Base-by-base conservation (phyloP, 352 stramenopile genomes). In the Achlya hypogyna region DNA sequence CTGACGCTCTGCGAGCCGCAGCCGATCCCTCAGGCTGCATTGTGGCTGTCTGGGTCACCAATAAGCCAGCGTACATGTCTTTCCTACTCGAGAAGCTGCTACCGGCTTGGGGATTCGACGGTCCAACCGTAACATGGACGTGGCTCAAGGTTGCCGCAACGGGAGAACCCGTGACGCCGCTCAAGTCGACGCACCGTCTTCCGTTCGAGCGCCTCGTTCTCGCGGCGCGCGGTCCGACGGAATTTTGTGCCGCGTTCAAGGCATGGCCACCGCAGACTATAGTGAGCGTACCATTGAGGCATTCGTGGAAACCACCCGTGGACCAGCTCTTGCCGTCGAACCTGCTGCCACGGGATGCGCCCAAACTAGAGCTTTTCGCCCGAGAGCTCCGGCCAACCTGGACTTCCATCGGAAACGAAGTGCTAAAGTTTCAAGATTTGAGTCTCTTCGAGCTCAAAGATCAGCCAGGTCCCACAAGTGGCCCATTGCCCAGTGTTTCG, bases 241-340 rank as follows among this genome's bases (percentile, higher is more conserved):
- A 34, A 12, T 54, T 34, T 54, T 34, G 29, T 14, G 59, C 52
- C 0, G 40, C 38, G 29, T 47, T 69, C 9, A 35, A 70, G 16
- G 23, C 29, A 49, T 54, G 89, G 25, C 42, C n/a, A 1, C 71
- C 72, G 0, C 72, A 76, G 65, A 71, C 87, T n/a, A 63, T 88
- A 12, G 59, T 85, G 34, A 88, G 79, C 51, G 74, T 88, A n/a
- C 83, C 83, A 20, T 62, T 89, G 52, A 81, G 81, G 0, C 83
- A 91, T 53, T 91, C 83, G 12, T 89, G 81, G 83, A 91, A 91
- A 53, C 83, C 83, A 12, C 83, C 83, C 14, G 76, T 78, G 0
- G 78, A 88, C 45, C 70, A 72, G 12, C 85, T 88, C 32, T 88
- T 91, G 31, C 51, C 65, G 5, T 25, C 63, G 0, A 18, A n/a